Evolutionary conservation across 768 basidiomycete genomes (phyloP), one percentile per base, ranked within the genome.

Genomic region (Mycena maculata): DNA sequence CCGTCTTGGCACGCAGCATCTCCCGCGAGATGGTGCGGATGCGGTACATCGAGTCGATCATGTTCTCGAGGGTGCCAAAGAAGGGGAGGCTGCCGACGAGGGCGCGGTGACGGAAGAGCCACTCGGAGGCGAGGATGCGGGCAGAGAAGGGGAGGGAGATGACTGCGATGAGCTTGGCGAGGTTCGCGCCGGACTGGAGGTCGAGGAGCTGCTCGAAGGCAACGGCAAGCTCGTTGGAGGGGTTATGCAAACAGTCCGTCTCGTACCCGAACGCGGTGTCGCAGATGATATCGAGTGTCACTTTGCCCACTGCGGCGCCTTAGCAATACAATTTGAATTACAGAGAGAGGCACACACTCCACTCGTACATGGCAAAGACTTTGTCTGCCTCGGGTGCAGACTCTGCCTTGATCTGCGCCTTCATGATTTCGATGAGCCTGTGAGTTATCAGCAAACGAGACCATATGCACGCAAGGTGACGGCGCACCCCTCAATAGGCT

Each of bases 271-370:
- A 85, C 0, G 84, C 84, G 12, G 86, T 83, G 9, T 78, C 78
- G 73, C 84, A 86, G 48, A 87, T 86, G 59, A 86, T 84, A 67
- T 87, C 85, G 10, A 87, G 78, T 0, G 86, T 86, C 0, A 82
- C 83, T 75, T 85, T 86, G 69, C 82, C 82, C 80, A 85, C 84
- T 86, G 50, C 4, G 54, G 16, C 30, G 28, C 47, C 28, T n/a
- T 52, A 30, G 31, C 25, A 15, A 16, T n/a, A 49, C 30, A 11
- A n/a, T 7, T 15, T 2, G 33, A 11, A 53, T 2, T 3, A 27
- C n/a, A 15, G 38, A 13, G 16, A n/a, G 22, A 63, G 12, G 38
- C 52, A 80, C 84, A 25, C 72, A 85, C 84, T 81, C 83, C 83
- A 86, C 25, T 84, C 82, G 68, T 85, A 79, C 62, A 84, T 74